Evolutionary conservation across 805 yeast genomes (phyloP), one percentile per base, ranked within the genome.

Genomic region (Pichia cabralensis): DNA sequence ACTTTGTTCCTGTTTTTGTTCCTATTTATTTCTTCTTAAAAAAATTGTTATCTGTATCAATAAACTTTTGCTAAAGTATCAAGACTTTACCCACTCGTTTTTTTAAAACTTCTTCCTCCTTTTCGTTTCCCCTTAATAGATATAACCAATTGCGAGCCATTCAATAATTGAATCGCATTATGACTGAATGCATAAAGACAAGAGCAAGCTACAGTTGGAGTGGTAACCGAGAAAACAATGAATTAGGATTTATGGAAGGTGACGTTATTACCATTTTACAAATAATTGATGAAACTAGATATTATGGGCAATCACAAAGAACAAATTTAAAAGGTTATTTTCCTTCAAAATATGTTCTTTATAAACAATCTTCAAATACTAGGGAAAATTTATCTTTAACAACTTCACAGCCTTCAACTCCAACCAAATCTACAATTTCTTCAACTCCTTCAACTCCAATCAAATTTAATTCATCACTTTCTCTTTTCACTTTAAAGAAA

Each of bases 171-270:
- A n/a, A n/a, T n/a, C n/a, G n/a, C n/a, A n/a, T n/a, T n/a, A n/a
- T n/a, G n/a, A n/a, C n/a, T n/a, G n/a, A n/a, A n/a, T n/a, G n/a
- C n/a, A 50, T 56, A 39, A 53, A 49, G 33, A 60, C 54, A 11
- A 47, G 51, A 38, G 92, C 98, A 8, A 71, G 71, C 26, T 89
- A 82, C 52, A 84, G 95, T 17, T 88, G 96, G 96, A 78, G 96
- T 15, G 97, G 96, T 12, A 86, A 85, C 49, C 75, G 81, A 48
- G 82, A 77, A 36, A 80, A 82, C 30, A 39, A 44, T 33, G 96
- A 92, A 52, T 65, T 92, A 28, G 97, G 97, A 1, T 92, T 92
- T 53, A 69, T 88, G 15, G 97, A 92, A 59, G 95, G 94, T 33
- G 97, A 92, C 52, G 62, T 83, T 33, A 83, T 92, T 46, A 95